Base-by-base conservation (phyloP, 192 early-diverging fungal species). In the Coemansia guatemalensis region DNA sequence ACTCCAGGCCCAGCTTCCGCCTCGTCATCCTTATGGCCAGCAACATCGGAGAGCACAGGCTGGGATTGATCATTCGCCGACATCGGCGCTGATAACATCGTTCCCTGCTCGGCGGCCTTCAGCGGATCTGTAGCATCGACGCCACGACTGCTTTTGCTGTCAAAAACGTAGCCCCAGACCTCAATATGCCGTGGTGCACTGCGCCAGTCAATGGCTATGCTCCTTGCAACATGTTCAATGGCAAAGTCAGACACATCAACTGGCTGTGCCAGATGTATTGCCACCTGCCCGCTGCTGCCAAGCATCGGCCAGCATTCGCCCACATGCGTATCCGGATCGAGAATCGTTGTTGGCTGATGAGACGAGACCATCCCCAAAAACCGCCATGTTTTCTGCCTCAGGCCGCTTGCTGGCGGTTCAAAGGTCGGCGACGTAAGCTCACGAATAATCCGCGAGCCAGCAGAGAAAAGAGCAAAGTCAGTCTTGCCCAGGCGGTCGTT, bases 291-390 rank as follows among this genome's bases (percentile, higher is more conserved):
- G 11, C 69, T 29, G 27, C 73, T 68, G 9, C 89, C 88, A 3
- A 62, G 67, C 85, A 92, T 89, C 0, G 88, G 82, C 90, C 90
- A 92, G 67, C 90, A 92, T 66, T 89, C 82, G 27, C 90, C 90
- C 8, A 88, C 74, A 26, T 86, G 77, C 20, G 81, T 80, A 29
- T 74, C 62, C 0, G 80, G 74, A 25, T 85, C 73, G 23, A 84
- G 67, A 23, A 78, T 59, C 3, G 73, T 63, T 8, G 73, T 11
- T 7, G 82, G 82, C 25, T 74, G 71, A 22, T 82, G 68, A 11
- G 73, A 75, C 53, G 63, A 72, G 17, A 73, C 41, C 63, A 69
- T 65, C 9, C 78, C 78, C 50, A 76, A 22, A 1, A 56, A 57
- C 27, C 64, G 61, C 56, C 70, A 71, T 2, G 68, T 49, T 20